Evolutionary conservation across 495 filamentous ascomycete species (phyloP), one percentile per base, ranked within the genome.

Genomic region (Aspergillus asperescens): DNA sequence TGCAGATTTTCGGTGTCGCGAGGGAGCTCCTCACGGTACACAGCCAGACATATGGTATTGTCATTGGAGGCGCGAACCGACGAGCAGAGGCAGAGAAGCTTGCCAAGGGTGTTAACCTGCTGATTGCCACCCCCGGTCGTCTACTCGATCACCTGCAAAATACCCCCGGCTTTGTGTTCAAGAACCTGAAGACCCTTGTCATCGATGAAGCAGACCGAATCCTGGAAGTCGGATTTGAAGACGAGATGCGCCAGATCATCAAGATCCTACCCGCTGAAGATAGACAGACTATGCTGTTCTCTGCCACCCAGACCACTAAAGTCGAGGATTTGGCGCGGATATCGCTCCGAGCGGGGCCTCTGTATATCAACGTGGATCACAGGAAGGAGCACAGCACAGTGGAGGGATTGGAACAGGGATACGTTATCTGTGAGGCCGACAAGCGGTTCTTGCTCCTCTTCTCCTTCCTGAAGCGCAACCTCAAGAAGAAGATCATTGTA

Each of bases 271-370:
- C 93, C 22, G 83, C 82, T 53, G 85, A 91, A 29, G 86, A 92
- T 50, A 77, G 94, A 32, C 93, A 98, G 64, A 97, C 93, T 0
- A 90, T 94, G 84, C 82, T 98, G 9, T 98, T 98, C 77, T 95
- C 89, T 19, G 93, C 93, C 8, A 98, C 93, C 0, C 93, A 97
- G 64, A 98, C 94, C 2, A 97, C 94, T 42, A 97, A 97, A 68
- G 94, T 98, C 55, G 92, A 97, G 66, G 93, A 98, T 67, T 72
- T 98, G 20, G 93, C 93, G 5, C 79, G 93, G 34, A 95, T 98
- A 63, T 97, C 93, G 4, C 80, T 98, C 23, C 81, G 88, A 25
- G 86, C 92, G 1, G 91, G 94, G 4, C 93, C 93, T 0, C 76
- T 98, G 7, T 98, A 97, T 64, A 95, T 96, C 74, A 95, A 96